Evolutionary conservation across 1,284 basidiomycete species (phyloP).

Genomic region (Tetrapyrgos nigripes): DNA sequence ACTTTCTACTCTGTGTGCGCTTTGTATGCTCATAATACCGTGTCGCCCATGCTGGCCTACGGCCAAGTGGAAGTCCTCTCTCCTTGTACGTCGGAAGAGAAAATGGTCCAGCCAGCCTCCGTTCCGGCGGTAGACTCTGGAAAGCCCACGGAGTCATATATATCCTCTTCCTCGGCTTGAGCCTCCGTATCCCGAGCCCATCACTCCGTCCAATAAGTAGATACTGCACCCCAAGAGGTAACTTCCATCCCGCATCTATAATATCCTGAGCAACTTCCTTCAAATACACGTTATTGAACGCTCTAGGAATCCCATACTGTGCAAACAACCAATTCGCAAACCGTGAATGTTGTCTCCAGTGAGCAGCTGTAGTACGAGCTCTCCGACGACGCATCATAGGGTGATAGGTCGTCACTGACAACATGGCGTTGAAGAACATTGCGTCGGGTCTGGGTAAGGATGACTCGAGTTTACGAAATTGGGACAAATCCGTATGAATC

Average conservation of each 20-base stretch:
- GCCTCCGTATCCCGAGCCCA: no score
- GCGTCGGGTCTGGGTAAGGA: slow-evolving; percentile 58
- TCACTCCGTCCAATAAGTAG: slow-evolving; percentile 56
- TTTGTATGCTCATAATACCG: no score
- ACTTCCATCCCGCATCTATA: slow-evolving; percentile 45
- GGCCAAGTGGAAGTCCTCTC: no score
- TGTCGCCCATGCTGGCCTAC: no score
- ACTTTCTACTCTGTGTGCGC: no score
- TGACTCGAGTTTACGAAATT: slow-evolving; percentile 25
- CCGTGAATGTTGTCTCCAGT: slow-evolving; percentile 37
- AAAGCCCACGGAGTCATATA: no score
- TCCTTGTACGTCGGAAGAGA: no score
- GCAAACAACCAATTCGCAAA: slow-evolving; percentile 30
- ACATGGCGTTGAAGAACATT: slow-evolving; percentile 70
- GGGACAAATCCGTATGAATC: slow-evolving; percentile 11
- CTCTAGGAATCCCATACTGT: slow-evolving; percentile 26
- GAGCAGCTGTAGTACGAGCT: slow-evolving; percentile 24
- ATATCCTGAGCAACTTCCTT: slow-evolving; percentile 54
- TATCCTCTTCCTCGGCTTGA: no score
- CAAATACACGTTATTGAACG: slow-evolving; percentile 46
- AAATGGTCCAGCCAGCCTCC: no score
- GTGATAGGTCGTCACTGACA: slow-evolving; percentile 47
- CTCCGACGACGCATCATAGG: slow-evolving; percentile 34
- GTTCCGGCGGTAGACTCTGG: no score
- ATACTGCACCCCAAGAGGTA: slow-evolving; percentile 53